These are phyloP conservation scores for Rhypophila decipiens DNA, from an alignment of 495 filamentous ascomycete species.

Conservation along the genomic window DNA sequence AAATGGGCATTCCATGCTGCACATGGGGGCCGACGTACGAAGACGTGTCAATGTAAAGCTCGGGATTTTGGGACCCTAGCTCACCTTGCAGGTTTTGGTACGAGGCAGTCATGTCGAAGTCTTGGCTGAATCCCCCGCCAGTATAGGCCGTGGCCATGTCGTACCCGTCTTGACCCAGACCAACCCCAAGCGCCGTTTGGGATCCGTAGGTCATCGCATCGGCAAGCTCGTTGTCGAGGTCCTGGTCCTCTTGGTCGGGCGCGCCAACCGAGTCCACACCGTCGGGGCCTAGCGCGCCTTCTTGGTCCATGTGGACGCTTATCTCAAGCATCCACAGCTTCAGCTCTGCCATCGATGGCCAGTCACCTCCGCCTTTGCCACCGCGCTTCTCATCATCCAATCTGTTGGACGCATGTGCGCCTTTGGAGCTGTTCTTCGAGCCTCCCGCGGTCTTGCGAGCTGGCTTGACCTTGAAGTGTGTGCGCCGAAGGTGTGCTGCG, in stretches of 20 bases:
- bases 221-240: conserved; percentile 19
- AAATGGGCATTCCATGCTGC: conserved; percentile 28
- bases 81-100: conserved; percentile 10
- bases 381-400: conserved; percentile 13
- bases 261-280: conserved; percentile 19
- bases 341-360: not conserved
- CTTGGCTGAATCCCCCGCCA: conserved; percentile 22
- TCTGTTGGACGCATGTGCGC: conserved; percentile 25
- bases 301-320: conserved; percentile 34
- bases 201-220: not conserved
- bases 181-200: conserved; percentile 7
- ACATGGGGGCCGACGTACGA: conserved; percentile 18
- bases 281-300: conserved; percentile 14
- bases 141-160: conserved; percentile 24
- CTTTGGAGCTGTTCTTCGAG: conserved; percentile 29
- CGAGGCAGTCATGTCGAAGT: conserved; percentile 10
- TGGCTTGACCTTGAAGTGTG: conserved; percentile 63
- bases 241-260: conserved; percentile 31
- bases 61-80: conserved; percentile 6
- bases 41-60: conserved; percentile 20
- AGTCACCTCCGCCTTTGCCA: not conserved
- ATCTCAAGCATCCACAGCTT: conserved; percentile 80
- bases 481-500: conserved; percentile 81
- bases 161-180: conserved; percentile 12
- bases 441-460: conserved; percentile 35